Conservation (phyloP, 208 protist genomes). For the Angomonas deanei region DNA sequence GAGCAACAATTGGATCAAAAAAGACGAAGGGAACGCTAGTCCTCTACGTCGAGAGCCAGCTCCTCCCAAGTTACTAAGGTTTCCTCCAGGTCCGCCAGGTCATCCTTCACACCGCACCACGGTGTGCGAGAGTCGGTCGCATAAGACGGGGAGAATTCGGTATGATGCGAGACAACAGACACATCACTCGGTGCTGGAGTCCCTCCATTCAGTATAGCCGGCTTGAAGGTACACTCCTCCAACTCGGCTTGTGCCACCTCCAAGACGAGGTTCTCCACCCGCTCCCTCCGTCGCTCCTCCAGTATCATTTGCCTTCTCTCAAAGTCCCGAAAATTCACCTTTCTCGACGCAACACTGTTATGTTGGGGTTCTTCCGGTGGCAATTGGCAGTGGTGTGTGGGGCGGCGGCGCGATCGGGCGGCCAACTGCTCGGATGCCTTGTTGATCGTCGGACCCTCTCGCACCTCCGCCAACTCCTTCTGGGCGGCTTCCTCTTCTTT, state of each 20-base stretch:
- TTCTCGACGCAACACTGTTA: conserved; percentile 1
- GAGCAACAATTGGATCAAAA: background rate
- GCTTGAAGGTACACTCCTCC: conserved; percentile 37
- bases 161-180: too few species aligned
- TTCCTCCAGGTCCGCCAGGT: background rate
- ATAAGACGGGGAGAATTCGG: background rate
- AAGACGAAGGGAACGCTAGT: background rate
- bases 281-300: conserved; percentile 15
- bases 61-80: background rate
- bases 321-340: conserved; percentile 16
- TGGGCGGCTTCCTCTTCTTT: too few species aligned
- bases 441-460: background rate
- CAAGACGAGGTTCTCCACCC: conserved; percentile 18
- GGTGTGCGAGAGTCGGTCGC: background rate
- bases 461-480: background rate
- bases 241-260: conserved; percentile 20
- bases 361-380: background rate
- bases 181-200: too few species aligned
- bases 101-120: background rate
- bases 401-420: background rate
- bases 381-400: background rate
- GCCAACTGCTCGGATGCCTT: background rate
- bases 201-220: background rate
- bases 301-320: conserved; percentile 21
- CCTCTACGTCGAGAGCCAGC: background rate